Evolutionary conservation across 495 filamentous ascomycete genomes (phyloP).

Genomic region (Astrothelium subdiscretum): DNA sequence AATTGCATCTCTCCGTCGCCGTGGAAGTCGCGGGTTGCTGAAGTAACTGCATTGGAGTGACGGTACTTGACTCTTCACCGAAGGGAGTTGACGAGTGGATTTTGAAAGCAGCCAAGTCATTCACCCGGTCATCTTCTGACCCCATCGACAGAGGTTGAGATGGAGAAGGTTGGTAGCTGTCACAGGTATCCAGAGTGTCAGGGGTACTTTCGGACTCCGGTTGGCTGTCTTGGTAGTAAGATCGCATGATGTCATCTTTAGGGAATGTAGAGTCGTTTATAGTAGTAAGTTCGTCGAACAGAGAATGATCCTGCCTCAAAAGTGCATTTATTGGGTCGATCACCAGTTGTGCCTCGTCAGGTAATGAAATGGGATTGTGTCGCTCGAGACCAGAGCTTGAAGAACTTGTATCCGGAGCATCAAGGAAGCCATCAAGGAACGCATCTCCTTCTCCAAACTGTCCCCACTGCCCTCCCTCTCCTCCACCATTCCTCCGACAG

Average conservation of each 20-base stretch:
- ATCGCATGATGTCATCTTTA: neutral
- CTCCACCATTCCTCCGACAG: neutral
- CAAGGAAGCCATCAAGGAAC: neutral
- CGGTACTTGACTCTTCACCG: neutral
- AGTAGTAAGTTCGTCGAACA: neutral
- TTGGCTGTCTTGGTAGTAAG: neutral
- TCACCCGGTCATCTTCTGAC: neutral
- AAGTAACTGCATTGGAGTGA: neutral
- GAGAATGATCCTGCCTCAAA: neutral
- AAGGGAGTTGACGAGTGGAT: neutral
- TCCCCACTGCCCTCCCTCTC: neutral
- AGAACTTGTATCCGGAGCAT: neutral
- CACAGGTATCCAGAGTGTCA: neutral
- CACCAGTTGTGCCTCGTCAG: neutral
- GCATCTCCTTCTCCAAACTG: neutral
- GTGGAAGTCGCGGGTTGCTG: neutral
- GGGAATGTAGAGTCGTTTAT: neutral
- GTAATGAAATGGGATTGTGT: neutral
- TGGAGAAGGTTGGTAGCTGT: neutral
- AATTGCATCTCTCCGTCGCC: neutral
- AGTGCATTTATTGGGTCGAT: neutral
- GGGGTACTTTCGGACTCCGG: neutral
- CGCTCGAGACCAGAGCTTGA: neutral
- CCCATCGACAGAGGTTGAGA: neutral
- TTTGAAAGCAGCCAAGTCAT: neutral